Percentiles rank a stretch among this genome's conserved stretches.
Conservation (phyloP, 805 yeast genomes). For the Clavispora santaluciae region DNA sequence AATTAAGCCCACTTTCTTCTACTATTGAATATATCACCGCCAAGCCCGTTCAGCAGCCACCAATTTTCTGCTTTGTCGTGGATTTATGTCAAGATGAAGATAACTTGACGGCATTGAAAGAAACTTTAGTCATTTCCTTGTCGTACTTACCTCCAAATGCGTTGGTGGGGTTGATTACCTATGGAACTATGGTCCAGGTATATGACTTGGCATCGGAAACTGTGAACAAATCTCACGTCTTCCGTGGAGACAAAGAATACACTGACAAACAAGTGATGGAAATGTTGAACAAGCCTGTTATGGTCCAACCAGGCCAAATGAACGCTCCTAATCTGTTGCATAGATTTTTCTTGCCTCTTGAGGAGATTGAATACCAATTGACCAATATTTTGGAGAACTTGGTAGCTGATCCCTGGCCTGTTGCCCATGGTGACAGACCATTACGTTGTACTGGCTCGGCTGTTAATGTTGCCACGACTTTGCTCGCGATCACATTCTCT, state of each 20-base stretch:
- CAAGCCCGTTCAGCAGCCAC: slow-evolving; percentile 79
- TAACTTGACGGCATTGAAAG: slow-evolving; percentile 78
- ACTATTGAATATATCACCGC: slow-evolving; percentile 83
- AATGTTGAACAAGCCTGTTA: slow-evolving; percentile 38
- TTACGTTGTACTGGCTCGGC: slow-evolving; percentile 93
- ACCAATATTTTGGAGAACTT: slow-evolving; percentile 75
- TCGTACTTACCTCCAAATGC: slow-evolving; percentile 86
- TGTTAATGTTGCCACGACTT: slow-evolving; percentile 71
- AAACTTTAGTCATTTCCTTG: slow-evolving; percentile 68
- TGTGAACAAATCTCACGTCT: slow-evolving; percentile 71
- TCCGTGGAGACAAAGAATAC: slow-evolving; percentile 87
- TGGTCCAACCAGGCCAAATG: slow-evolving; percentile 22
- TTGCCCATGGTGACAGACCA: slow-evolving; percentile 77
- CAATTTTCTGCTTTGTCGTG: slow-evolving; percentile 78
- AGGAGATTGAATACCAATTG: slow-evolving; percentile 77
- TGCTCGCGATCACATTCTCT: slow-evolving; percentile 77
- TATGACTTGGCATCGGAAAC: slow-evolving; percentile 69
- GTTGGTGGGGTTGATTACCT: slow-evolving; percentile 80
- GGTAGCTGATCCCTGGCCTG: slow-evolving; percentile 83
- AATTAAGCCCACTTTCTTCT: slow-evolving; percentile 61
- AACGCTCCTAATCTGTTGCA: slow-evolving; percentile 34
- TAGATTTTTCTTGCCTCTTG: slow-evolving; percentile 69
- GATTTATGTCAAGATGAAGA: slow-evolving; percentile 90
- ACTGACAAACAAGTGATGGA: slow-evolving; percentile 61
- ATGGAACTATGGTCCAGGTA: slow-evolving; percentile 85